These are phyloP conservation scores for Hydnum rufescens DNA, from an alignment of 768 basidiomycete genomes.

Conservation along the genomic window DNA sequence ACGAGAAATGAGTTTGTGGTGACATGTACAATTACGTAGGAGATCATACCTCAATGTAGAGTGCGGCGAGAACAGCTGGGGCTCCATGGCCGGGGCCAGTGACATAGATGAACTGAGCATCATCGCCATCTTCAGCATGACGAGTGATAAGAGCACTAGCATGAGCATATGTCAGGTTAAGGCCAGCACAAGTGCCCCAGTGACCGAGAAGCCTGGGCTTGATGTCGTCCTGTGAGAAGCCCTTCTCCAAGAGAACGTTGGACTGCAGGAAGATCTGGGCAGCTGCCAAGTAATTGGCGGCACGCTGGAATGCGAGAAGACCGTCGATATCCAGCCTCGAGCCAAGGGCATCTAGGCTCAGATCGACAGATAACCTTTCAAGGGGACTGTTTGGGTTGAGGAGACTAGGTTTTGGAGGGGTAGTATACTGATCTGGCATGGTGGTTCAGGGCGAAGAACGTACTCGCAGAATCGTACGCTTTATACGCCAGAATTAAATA, in stretches of 20 bases:
- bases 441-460: no score
- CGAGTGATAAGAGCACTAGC: slow-evolving; percentile 27
- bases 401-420: slow-evolving; percentile 3
- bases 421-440: no score
- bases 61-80: slow-evolving; percentile 65
- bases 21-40: slow-evolving; percentile 29
- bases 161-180: slow-evolving; percentile 52
- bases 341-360: not conserved
- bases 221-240: slow-evolving; percentile 45
- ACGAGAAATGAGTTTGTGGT: slow-evolving; percentile 20
- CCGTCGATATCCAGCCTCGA: slow-evolving; percentile 15
- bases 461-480: no score
- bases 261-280: slow-evolving; percentile 74
- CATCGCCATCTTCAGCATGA: slow-evolving; percentile 26
- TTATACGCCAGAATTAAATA: no score
- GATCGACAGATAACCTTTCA: slow-evolving; percentile 4
- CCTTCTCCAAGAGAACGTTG: slow-evolving; percentile 45
- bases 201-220: slow-evolving; percentile 68
- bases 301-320: slow-evolving; percentile 17
- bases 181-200: slow-evolving; percentile 60
- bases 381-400: slow-evolving; percentile 4
- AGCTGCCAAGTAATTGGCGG: slow-evolving; percentile 16
- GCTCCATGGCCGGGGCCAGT: slow-evolving; percentile 79
- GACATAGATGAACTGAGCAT: slow-evolving; percentile 48
- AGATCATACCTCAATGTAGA: slow-evolving; percentile 67